Percentiles rank a stretch among this genome's conserved stretches.
These are phyloP conservation scores for Luffa aegyptiaca DNA, from an alignment of 306 rosid species.

Conservation along the genomic window DNA sequence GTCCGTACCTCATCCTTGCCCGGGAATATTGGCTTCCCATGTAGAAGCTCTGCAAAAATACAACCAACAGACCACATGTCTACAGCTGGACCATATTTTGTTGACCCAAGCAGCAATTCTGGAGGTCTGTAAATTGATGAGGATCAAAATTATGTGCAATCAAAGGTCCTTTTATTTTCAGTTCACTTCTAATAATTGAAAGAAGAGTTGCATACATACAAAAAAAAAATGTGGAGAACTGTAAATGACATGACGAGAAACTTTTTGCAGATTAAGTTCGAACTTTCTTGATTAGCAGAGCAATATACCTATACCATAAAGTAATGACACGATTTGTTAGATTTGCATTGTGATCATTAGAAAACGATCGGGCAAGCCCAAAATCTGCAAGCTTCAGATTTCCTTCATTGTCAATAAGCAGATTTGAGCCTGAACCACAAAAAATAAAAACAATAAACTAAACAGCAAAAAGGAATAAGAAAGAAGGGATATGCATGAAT, in stretches of 20 bases:
- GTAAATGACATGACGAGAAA: neutral
- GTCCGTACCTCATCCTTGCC: conserved; percentile 46
- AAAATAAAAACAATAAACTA: conserved; percentile 6
- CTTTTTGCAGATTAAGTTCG: neutral
- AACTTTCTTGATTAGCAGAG: neutral
- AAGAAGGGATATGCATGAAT: neutral
- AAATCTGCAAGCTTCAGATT: conserved; percentile 52
- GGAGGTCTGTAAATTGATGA: conserved; percentile 31
- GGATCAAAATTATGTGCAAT: neutral
- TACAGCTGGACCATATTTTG: conserved; percentile 47
- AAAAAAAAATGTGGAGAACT: neutral
- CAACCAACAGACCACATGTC: no score
- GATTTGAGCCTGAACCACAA: conserved; percentile 34
- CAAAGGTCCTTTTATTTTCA: neutral
- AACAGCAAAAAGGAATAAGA: neutral
- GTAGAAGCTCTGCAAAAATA: conserved; percentile 51
- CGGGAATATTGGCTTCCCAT: conserved; percentile 46
- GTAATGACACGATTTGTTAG: conserved; percentile 49
- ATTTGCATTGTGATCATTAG: conserved; percentile 46
- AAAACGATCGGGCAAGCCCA: conserved; percentile 51
- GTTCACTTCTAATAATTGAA: neutral
- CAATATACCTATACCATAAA: conserved; percentile 41
- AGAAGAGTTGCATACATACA: neutral
- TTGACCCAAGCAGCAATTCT: conserved; percentile 44
- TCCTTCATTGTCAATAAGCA: conserved; percentile 46